Conservation (phyloP, 371 early-diverging fungal species). For the Syncephalis plumigaleata region DNA sequence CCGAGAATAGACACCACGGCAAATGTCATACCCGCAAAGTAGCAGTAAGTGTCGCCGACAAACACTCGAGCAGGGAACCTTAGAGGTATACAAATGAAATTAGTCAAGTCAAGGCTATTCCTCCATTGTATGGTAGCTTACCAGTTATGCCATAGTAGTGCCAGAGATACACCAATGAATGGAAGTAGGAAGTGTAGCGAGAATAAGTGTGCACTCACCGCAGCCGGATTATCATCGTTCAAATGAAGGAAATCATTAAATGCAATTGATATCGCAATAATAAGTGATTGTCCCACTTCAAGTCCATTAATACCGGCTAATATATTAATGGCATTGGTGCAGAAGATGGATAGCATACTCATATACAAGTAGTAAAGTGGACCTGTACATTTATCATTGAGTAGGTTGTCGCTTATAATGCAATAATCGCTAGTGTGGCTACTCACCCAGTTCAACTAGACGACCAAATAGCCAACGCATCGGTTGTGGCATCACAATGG, state of each 20-base stretch:
- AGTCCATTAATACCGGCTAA: conserved; percentile 97
- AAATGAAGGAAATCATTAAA: conserved; percentile 51
- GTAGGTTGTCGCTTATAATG: no score
- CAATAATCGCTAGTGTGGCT: no score
- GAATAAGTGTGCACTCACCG: conserved; percentile 57
- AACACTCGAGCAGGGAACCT: conserved; percentile 82
- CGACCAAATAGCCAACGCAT: conserved; percentile 52
- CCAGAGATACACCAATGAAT: conserved; percentile 67
- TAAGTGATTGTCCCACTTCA: conserved; percentile 82
- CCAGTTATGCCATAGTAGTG: conserved; percentile 74
- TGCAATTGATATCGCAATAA: conserved; percentile 75
- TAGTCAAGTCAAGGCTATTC: no score
- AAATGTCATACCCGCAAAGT: conserved; percentile 97
- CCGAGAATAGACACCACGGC: conserved; percentile 89
- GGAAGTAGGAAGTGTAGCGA: conserved; percentile 83
- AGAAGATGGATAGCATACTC: conserved; percentile 74
- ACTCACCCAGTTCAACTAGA: conserved; percentile 61
- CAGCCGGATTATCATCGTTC: conserved; percentile 20
- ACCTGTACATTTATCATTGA: no score
- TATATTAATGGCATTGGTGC: conserved; percentile 96
- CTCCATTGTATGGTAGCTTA: no score
- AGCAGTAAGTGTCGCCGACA: conserved; percentile 96
- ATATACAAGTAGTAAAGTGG: conserved; percentile 85
- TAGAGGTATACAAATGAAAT: background rate
- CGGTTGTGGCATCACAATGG: conserved; percentile 71